Evolutionary conservation across 306 rosid species (phyloP), one percentile per base, ranked within the genome.

Genomic region (Myrica gale): DNA sequence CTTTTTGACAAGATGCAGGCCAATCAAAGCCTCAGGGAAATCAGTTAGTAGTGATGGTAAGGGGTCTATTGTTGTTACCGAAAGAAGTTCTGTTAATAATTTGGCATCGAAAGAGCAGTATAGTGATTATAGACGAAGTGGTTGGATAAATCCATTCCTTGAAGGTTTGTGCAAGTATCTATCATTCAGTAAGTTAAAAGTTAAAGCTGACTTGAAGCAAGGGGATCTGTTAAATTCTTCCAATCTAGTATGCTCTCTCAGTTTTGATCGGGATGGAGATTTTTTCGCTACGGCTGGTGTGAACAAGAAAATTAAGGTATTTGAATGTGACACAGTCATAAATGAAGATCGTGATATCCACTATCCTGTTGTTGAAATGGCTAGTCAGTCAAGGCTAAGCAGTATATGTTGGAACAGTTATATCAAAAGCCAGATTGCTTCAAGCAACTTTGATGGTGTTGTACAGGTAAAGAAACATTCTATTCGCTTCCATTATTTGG

Each of bases 351-450:
- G 93, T 51, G 96, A 92, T 85, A 90, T 96, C 68, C 98, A 96
- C 84, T 96, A 96, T 85, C 99, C 98, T 1, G 93, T 96, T 20
- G 97, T 92, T 82, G 99, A 96, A 88, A 89, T 96, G 91, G 93
- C 84, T 75, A 83, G 91, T 87, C 85, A 87, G 80, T 92, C 99
- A 47, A 96, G 82, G 87, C 84, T 96, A 77, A 96, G 99, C 88
- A 92, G 93, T 82, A 74, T 92, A 74, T 96, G 96, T 84, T 96
- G 99, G 99, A 96, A 96, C 76, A 82, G 92, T 71, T 96, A 96
- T 78, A 96, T 96, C 85, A 96, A 96, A 81, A 88, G 98, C 82
- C 99, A 96, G 86, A 90, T 92, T 77, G 99, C 99, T 84, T 96
- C 99, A 7, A 96, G 99, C 75, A 96, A 92, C 84, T 96, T 96